These are phyloP conservation scores for Solanum hybrid DNA, from an alignment of 305 asterid genomes.

Conservation along the genomic window DNA sequence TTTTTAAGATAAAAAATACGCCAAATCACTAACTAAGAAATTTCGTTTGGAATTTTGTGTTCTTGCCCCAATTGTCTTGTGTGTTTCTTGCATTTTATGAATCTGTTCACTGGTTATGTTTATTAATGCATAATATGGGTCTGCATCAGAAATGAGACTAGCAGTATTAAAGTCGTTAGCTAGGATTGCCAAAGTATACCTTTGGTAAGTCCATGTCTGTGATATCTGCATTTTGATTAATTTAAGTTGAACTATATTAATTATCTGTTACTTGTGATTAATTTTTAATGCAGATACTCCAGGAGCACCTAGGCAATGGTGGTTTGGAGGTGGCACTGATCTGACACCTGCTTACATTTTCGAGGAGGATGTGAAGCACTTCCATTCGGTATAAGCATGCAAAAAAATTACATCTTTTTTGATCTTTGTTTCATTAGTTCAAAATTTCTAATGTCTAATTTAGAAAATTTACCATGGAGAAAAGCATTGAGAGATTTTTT, in stretches of 20 bases:
- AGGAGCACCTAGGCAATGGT: constrained; percentile 95
- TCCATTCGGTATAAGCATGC: constrained; percentile 57
- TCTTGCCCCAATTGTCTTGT: background rate
- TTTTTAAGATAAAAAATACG: background rate
- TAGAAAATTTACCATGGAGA: background rate
- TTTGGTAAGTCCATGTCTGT: background rate
- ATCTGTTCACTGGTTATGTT: background rate
- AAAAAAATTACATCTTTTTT: background rate
- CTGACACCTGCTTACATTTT: constrained; percentile 93
- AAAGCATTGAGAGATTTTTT: background rate
- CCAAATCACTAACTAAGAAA: background rate
- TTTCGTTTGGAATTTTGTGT: background rate
- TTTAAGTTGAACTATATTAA: background rate
- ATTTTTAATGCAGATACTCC: constrained; percentile 58
- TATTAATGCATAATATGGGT: background rate
- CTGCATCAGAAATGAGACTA: background rate
- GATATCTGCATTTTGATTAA: background rate
- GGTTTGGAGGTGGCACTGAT: constrained; percentile 99
- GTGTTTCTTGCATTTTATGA: background rate
- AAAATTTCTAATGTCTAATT: background rate
- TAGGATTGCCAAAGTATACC: background rate
- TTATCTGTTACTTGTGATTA: background rate
- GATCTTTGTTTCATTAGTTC: background rate
- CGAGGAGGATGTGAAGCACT: constrained; percentile 92
- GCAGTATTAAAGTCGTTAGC: background rate